Conservation (phyloP, 306 rosid species). For the Datisca glomerata region DNA sequence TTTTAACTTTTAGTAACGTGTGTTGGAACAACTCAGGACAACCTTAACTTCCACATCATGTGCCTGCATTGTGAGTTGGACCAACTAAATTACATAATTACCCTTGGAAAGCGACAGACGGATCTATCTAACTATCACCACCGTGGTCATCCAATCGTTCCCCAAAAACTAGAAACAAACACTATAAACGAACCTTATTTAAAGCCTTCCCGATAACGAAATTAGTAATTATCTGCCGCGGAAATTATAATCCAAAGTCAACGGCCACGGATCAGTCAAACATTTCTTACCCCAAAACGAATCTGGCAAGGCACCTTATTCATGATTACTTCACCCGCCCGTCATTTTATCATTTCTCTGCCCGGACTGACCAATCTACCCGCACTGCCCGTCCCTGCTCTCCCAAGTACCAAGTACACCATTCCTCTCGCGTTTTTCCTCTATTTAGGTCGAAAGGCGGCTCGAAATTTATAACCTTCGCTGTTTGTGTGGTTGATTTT, state of each 20-base stretch:
- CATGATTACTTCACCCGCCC: slow-evolving; percentile 13
- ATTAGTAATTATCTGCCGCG: not conserved
- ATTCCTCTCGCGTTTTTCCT: slow-evolving; percentile 15
- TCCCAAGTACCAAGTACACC: slow-evolving; percentile 35
- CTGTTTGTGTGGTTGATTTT: slow-evolving; percentile 18
- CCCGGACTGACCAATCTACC: slow-evolving; percentile 37
- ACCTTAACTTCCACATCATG: slow-evolving; percentile 39
- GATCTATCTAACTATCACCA: slow-evolving; percentile 4
- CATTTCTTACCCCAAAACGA: too few species aligned
- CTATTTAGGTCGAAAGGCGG: slow-evolving; percentile 26
- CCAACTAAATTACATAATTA: not conserved
- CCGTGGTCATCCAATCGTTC: slow-evolving; percentile 3
- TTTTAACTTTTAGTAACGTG: too few species aligned
- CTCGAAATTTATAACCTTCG: slow-evolving; percentile 14
- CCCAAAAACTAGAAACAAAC: too few species aligned
- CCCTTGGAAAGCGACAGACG: slow-evolving; percentile 1
- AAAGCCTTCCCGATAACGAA: not conserved
- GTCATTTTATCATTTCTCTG: slow-evolving; percentile 32
- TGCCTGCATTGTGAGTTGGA: too few species aligned
- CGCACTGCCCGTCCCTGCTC: slow-evolving; percentile 22
- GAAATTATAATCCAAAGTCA: slow-evolving; percentile 3
- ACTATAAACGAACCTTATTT: too few species aligned
- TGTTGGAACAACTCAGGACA: slow-evolving; percentile 38
- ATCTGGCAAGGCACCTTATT: slow-evolving; percentile 10
- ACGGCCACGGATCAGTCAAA: slow-evolving; percentile 13